These are phyloP conservation scores for Emergomyces orientalis DNA, from an alignment of 2,329 filamentous ascomycete species.

Conservation along the genomic window DNA sequence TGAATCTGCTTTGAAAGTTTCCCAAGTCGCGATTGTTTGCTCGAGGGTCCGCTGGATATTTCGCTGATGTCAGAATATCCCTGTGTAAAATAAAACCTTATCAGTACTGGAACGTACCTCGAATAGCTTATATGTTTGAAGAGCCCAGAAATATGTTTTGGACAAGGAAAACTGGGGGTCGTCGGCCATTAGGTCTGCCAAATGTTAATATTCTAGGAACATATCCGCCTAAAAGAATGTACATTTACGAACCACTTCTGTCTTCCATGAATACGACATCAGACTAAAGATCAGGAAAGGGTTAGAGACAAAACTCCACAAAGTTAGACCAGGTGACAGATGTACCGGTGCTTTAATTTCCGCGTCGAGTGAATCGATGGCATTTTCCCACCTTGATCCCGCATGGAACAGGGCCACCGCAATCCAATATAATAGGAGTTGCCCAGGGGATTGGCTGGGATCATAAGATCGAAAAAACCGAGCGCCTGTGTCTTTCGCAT, in stretches of 20 bases:
- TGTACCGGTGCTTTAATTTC: conserved; percentile 10
- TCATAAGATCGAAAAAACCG: conserved; percentile 7
- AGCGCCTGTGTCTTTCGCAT: conserved; percentile 1
- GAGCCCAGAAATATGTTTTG: conserved; percentile 13
- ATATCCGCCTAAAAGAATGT: not conserved
- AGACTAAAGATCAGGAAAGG: not conserved
- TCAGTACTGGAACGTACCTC: not conserved
- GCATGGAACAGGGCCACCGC: conserved; percentile 9
- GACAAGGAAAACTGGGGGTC: conserved; percentile 11
- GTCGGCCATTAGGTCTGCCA: conserved; percentile 9
- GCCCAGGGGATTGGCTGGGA: conserved; percentile 7
- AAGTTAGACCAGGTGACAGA: not conserved
- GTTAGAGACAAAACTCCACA: not conserved
- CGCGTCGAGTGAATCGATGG: conserved; percentile 9
- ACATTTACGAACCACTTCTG: conserved; percentile 7
- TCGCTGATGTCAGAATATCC: not conserved
- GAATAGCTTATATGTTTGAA: conserved; percentile 12
- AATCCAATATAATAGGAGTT: conserved; percentile 10
- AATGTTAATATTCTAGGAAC: not conserved
- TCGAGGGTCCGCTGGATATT: conserved; percentile 4
- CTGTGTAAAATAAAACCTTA: not conserved
- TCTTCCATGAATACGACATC: conserved; percentile 10
- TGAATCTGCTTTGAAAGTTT: conserved; percentile 9
- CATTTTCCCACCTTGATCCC: conserved; percentile 9
- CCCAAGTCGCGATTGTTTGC: conserved; percentile 10